Evolutionary conservation across 495 filamentous ascomycete genomes (phyloP).

Genomic region (Podospora comata): DNA sequence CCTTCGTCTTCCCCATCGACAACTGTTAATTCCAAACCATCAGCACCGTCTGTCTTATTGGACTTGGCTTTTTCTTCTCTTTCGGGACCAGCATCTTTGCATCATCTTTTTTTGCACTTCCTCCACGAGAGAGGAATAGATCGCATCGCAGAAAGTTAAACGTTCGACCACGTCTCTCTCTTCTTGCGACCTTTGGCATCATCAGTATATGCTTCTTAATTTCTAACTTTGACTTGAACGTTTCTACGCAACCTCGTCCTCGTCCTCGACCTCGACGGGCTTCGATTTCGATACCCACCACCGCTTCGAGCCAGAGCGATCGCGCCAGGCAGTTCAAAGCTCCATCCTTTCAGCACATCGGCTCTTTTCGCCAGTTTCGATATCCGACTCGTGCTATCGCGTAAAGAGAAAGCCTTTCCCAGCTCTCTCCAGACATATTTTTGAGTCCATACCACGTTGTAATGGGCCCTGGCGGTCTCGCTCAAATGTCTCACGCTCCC

Average conservation of each 20-base stretch:
- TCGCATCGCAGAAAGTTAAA: constrained; percentile 23
- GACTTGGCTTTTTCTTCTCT: constrained; percentile 22
- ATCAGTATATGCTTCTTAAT: constrained; percentile 32
- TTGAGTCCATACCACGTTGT: constrained; percentile 42
- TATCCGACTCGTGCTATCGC: background rate
- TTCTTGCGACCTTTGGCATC: constrained; percentile 19
- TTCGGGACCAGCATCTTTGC: constrained; percentile 23
- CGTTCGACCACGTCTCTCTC: constrained; percentile 36
- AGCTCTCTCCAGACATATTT: constrained; percentile 8
- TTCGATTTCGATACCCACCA: constrained; percentile 13
- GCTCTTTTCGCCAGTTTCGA: constrained; percentile 6
- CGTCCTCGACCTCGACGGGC: constrained; percentile 2
- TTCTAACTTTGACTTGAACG: constrained; percentile 11
- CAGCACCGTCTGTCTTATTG: constrained; percentile 12
- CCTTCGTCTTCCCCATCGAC: constrained; percentile 10
- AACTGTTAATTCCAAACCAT: constrained; percentile 28
- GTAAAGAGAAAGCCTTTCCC: constrained; percentile 4
- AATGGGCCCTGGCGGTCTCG: constrained; percentile 97
- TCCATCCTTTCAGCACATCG: background rate
- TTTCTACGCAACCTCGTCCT: constrained; percentile 7
- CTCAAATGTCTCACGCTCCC: constrained; percentile 96
- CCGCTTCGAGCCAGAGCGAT: background rate
- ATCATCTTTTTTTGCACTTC: constrained; percentile 28
- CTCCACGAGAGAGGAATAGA: constrained; percentile 35
- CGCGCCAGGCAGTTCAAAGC: background rate